These are phyloP conservation scores for Venturia carpophila DNA, from an alignment of 2,329 filamentous ascomycete species.

Conservation along the genomic window DNA sequence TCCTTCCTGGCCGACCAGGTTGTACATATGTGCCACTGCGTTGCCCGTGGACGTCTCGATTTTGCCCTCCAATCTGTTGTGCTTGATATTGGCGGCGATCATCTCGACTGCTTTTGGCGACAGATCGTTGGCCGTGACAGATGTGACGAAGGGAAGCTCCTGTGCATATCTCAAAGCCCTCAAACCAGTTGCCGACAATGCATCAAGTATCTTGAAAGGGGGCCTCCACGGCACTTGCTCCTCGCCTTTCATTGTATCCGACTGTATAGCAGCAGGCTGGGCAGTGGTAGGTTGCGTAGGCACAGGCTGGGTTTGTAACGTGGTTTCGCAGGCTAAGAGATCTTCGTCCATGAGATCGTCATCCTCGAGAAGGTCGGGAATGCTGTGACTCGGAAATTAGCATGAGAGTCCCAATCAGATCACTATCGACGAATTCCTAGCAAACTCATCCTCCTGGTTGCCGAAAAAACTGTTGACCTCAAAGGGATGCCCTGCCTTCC, in stretches of 20 bases:
- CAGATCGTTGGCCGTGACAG: constrained; percentile 83
- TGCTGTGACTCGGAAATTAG: background rate
- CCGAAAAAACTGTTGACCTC: background rate
- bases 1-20: constrained; percentile 47
- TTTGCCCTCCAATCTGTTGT: constrained; percentile 67
- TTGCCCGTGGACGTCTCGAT: constrained; percentile 71
- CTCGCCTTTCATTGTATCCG: constrained; percentile 24
- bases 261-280: constrained; percentile 17
- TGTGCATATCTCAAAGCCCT: constrained; percentile 85
- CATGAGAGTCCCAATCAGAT: background rate
- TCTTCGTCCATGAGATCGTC: constrained; percentile 18
- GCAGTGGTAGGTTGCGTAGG: background rate
- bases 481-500: background rate
- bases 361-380: background rate
- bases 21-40: constrained; percentile 88
- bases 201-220: constrained; percentile 81
- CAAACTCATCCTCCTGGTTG: background rate
- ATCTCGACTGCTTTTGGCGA: constrained; percentile 67
- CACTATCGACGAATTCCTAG: background rate
- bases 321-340: constrained; percentile 15
- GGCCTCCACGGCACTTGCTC: constrained; percentile 23
- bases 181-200: constrained; percentile 86
- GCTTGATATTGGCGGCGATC: constrained; percentile 75
- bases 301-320: background rate
- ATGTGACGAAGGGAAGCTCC: constrained; percentile 77